A percentile compares a stretch with the other conserved stretches of the same genome.
phyloP scores from a whole-genome alignment of 2,329 filamentous ascomycete species.

The Purpureocillium takamizusanense region DNA sequence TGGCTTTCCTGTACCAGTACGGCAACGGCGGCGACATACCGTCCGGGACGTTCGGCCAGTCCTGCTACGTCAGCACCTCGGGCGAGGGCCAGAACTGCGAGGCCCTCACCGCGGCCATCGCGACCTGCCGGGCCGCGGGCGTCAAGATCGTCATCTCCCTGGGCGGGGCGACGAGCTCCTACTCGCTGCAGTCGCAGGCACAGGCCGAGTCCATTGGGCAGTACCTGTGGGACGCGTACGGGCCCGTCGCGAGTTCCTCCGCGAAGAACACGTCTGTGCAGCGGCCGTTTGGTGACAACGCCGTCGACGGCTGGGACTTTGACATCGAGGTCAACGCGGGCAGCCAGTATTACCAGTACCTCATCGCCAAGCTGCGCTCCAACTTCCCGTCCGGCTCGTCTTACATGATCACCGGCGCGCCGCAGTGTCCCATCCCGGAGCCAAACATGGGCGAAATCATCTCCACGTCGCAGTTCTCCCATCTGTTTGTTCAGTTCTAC shows the following conservation, averaged over 20 bases:
- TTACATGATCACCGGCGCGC: conserved; percentile 32
- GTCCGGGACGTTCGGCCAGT: conserved; percentile 29
- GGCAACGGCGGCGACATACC: conserved; percentile 24
- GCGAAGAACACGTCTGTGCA: conserved; percentile 5
- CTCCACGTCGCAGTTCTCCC: conserved; percentile 15
- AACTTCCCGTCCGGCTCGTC: conserved; percentile 9
- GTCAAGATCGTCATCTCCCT: conserved; percentile 11
- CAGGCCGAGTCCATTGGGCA: conserved; percentile 12
- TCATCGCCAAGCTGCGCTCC: conserved; percentile 11
- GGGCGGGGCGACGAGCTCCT: conserved; percentile 9
- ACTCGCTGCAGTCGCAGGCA: conserved; percentile 8
- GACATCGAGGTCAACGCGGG: conserved; percentile 12
- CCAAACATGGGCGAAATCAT: conserved; percentile 33
- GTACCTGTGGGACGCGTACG: conserved; percentile 14
- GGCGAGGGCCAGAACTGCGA: conserved; percentile 20
- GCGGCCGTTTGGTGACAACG: conserved; percentile 9
- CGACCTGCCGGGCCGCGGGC: conserved; percentile 11
- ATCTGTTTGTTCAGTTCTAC: conserved; percentile 37
- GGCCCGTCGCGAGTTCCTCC: too few relatives aligned
- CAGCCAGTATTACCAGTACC: conserved; percentile 10
- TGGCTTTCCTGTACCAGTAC: conserved; percentile 32
- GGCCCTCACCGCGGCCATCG: conserved; percentile 8
- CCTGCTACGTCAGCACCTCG: conserved; percentile 23
- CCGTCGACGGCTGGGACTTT: conserved; percentile 14
- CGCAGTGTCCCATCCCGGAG: conserved; percentile 27